Evolutionary conservation across 2,329 filamentous ascomycete species (phyloP), one percentile per base, ranked within the genome.

Genomic region (Neocucurbitaria cava): DNA sequence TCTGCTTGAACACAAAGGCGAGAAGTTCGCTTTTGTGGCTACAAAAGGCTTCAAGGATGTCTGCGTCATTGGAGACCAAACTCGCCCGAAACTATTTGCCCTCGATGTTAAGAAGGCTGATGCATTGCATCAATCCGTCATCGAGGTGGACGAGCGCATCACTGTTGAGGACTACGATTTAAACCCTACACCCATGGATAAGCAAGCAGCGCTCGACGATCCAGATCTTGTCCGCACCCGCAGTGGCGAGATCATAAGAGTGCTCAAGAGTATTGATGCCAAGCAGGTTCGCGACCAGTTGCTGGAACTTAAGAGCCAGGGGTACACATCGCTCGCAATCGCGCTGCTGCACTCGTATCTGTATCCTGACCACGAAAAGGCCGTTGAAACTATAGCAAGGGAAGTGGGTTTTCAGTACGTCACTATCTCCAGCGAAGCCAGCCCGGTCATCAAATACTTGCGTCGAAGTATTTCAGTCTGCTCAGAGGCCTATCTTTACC

Each of bases 31-130:
- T 2, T 46, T 72, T 8, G 54, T 70, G 18, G 62, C 63, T 20
- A 71, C 64, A 2, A 66, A 65, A 52, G 71, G 71, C 3, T 71
- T 73, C 54, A 62, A 62, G 33, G 71, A 74, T 36, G 42, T 70
- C 17, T 47, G 69, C 5, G 49, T 61, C 10, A 73, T 74, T 40
- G 70, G 72, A 17, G 65, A 72, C 38, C 72, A 74, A 50, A 67
- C 68, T 9, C 62, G 72, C 9, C 72, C 72, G 21, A 58, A 66
- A 15, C 52, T 73, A 9, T 71, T 71, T 46, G 68, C 68, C 28
- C 52, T 71, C 6, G 58, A 58, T 17, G 59, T 69, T 26, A 42
- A 44, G 17, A 59, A 58, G 13, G 24, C 24, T 5, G 9, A 26
- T 9, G 24, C 24, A 5, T 26, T 26, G 24, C 24, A 26, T n/a